A percentile compares a stretch with the other conserved stretches of the same genome.
Conservation (phyloP, 768 basidiomycete species). For the Naganishia randhawae region DNA sequence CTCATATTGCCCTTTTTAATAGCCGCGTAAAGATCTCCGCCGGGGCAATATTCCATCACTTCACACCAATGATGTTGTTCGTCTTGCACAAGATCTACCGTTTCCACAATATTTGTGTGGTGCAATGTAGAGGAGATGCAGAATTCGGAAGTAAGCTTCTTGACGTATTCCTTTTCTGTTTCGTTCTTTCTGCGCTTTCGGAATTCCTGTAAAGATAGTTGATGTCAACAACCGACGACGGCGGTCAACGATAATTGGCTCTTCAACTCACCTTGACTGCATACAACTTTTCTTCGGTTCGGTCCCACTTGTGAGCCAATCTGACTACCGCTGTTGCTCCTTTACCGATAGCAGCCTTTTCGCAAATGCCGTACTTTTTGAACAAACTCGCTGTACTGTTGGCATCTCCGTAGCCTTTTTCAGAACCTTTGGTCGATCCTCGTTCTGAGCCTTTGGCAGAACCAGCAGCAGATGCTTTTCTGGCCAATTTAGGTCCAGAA, state of each 20-base stretch:
- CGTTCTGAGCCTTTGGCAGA: slow-evolving; percentile 46
- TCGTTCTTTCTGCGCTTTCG: slow-evolving; percentile 96
- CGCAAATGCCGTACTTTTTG: slow-evolving; percentile 95
- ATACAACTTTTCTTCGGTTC: slow-evolving; percentile 91
- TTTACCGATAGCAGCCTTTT: slow-evolving; percentile 93
- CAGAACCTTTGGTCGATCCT: slow-evolving; percentile 57
- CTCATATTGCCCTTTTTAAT: slow-evolving; percentile 97
- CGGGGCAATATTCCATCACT: slow-evolving; percentile 99
- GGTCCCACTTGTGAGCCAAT: slow-evolving; percentile 97
- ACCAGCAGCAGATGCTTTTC: slow-evolving; percentile 63
- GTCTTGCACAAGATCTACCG: slow-evolving; percentile 98
- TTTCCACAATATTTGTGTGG: slow-evolving; percentile 93
- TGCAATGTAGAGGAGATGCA: slow-evolving; percentile 95
- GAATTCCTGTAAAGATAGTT: slow-evolving; percentile 67
- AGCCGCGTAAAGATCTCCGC: slow-evolving; percentile 94
- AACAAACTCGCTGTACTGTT: slow-evolving; percentile 59
- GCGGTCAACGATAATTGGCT: neutral
- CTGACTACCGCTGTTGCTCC: slow-evolving; percentile 97
- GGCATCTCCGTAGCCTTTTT: slow-evolving; percentile 56
- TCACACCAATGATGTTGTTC: slow-evolving; percentile 96
- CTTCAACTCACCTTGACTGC: slow-evolving; percentile 79
- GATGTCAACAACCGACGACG: slow-evolving; percentile 16
- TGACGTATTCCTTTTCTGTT: slow-evolving; percentile 98
- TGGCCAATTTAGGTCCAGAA: slow-evolving; percentile 67
- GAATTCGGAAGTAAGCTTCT: slow-evolving; percentile 98